These are phyloP conservation scores for Ramalina peruviana DNA, from an alignment of 495 filamentous ascomycete genomes.

Conservation along the genomic window DNA sequence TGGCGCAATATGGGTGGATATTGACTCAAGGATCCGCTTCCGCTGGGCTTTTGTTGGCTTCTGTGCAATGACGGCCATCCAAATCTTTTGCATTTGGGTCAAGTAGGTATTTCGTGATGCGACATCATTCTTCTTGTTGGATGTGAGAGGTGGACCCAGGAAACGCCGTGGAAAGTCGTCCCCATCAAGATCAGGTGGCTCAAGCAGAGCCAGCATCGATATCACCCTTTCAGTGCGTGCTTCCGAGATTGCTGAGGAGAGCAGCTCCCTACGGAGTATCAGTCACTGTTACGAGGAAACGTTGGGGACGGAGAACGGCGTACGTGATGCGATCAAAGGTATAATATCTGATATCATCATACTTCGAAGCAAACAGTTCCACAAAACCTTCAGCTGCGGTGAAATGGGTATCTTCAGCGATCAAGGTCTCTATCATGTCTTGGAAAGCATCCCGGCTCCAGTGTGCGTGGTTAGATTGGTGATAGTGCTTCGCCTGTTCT, in stretches of 20 bases:
- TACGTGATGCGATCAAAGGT: constrained; percentile 60
- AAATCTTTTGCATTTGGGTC: constrained; percentile 61
- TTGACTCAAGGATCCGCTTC: constrained; percentile 60
- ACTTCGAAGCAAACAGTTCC: constrained; percentile 60
- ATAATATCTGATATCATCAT: constrained; percentile 74
- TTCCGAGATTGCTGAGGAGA: background rate
- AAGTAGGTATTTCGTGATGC: constrained; percentile 29
- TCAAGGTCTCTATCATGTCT: constrained; percentile 44
- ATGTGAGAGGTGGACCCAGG: constrained; percentile 41
- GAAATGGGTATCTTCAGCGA: constrained; percentile 42
- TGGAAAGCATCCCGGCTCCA: constrained; percentile 52
- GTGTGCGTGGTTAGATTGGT: constrained; percentile 42
- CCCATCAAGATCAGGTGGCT: constrained; percentile 40
- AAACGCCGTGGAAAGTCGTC: constrained; percentile 58
- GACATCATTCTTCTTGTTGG: constrained; percentile 46
- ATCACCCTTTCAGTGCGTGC: constrained; percentile 41
- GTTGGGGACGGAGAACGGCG: constrained; percentile 15
- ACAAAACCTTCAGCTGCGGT: constrained; percentile 54
- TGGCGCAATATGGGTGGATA: constrained; percentile 65
- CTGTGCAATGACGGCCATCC: constrained; percentile 62
- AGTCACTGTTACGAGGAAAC: background rate
- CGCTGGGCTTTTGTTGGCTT: constrained; percentile 52
- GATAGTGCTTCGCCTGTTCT: constrained; percentile 51
- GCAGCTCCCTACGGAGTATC: background rate
- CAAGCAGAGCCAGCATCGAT: constrained; percentile 49